These are phyloP conservation scores for Monosporozyma aerobia DNA, from an alignment of 805 yeast genomes.

Conservation along the genomic window DNA sequence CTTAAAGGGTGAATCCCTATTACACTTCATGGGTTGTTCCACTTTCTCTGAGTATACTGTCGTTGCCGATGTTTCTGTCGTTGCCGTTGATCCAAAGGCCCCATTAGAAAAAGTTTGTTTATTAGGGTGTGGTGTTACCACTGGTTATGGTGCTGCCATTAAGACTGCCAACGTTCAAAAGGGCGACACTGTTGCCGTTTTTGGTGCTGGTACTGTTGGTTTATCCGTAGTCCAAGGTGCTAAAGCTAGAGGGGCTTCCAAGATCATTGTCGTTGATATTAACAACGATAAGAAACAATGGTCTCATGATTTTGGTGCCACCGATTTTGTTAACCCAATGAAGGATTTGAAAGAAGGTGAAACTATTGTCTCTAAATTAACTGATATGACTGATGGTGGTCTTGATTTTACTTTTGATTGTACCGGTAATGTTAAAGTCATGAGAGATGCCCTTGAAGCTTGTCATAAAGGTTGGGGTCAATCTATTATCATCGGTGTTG, in stretches of 20 bases:
- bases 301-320: conserved; percentile 88
- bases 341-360: conserved; percentile 61
- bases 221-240: conserved; percentile 96
- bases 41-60: conserved; percentile 96
- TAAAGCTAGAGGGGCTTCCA: conserved; percentile 65
- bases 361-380: conserved; percentile 69
- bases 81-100: conserved; percentile 78
- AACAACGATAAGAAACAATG: conserved; percentile 76
- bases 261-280: conserved; percentile 78
- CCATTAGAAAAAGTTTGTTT: conserved; percentile 81
- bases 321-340: conserved; percentile 81
- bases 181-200: conserved; percentile 92
- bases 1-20: conserved; percentile 66
- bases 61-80: conserved; percentile 94
- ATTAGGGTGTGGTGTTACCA: conserved; percentile 97
- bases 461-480: conserved; percentile 99
- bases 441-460: conserved; percentile 94
- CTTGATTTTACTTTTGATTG: conserved; percentile 94
- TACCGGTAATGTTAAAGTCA: conserved; percentile 91
- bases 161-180: conserved; percentile 78
- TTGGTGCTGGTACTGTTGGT: conserved; percentile 98
- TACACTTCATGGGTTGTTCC: conserved; percentile 97
- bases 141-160: conserved; percentile 96
- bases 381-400: conserved; percentile 95
- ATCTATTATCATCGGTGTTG: conserved; percentile 93